Conservation (phyloP, 495 filamentous ascomycete genomes). For the Penicillium arizonense region DNA sequence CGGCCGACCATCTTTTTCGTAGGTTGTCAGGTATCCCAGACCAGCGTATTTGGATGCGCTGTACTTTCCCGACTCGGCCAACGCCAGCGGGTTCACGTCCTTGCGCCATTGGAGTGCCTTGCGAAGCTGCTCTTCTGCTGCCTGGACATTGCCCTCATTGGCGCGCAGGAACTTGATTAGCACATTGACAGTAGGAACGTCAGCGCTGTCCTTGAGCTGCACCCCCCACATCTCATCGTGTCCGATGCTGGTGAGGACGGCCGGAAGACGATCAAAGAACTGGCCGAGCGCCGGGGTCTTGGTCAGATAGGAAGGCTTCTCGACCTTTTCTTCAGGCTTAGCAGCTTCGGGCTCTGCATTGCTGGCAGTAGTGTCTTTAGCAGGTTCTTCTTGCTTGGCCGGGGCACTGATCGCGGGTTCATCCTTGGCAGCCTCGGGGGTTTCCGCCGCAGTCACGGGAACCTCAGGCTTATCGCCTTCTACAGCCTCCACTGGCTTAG, state of each 20-base stretch:
- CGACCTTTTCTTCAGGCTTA: constrained; percentile 24
- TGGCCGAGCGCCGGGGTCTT: constrained; percentile 35
- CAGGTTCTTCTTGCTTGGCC: constrained; percentile 6
- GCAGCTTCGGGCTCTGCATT: constrained; percentile 10
- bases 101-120: constrained; percentile 81
- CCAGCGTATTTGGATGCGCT: constrained; percentile 49
- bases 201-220: constrained; percentile 47
- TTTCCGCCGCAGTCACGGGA: constrained; percentile 13
- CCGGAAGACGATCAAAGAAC: constrained; percentile 39
- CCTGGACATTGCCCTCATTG: constrained; percentile 70
- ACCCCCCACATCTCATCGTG: constrained; percentile 82
- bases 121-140: constrained; percentile 71
- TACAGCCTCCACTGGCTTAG: constrained; percentile 11
- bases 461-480: constrained; percentile 18
- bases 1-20: constrained; percentile 44
- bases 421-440: constrained; percentile 8
- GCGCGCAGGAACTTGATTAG: constrained; percentile 90
- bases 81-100: constrained; percentile 49
- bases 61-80: constrained; percentile 47
- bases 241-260: constrained; percentile 46
- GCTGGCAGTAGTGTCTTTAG: constrained; percentile 10
- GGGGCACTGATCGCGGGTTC: constrained; percentile 2
- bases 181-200: constrained; percentile 74
- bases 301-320: constrained; percentile 37
- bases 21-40: constrained; percentile 52